Evolutionary conservation across 176 grass and related monocot species (phyloP).

Genomic region (Oryza brachyantha): DNA sequence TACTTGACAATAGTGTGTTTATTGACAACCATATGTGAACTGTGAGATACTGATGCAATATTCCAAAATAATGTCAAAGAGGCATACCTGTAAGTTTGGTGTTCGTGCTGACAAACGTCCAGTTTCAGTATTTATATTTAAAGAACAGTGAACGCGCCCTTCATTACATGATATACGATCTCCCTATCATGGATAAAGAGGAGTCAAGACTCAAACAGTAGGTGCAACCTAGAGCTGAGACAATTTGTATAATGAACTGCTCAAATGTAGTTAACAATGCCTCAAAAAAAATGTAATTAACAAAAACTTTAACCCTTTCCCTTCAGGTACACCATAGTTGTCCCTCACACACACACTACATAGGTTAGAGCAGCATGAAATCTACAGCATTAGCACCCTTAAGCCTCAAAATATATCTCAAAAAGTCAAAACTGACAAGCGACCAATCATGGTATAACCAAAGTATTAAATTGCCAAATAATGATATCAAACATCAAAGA

Average conservation of each 20-base stretch:
- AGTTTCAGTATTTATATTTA: constrained; percentile 98
- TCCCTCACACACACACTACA: neutral
- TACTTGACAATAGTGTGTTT: constrained; percentile 15
- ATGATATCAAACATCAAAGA: constrained; percentile 11
- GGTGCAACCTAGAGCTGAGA: neutral
- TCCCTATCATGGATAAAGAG: constrained; percentile 41
- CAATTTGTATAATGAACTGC: neutral
- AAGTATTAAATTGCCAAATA: neutral
- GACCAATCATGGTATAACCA: neutral
- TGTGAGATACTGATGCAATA: neutral
- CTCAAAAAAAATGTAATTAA: too few relatives aligned
- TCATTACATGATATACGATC: constrained; percentile 72
- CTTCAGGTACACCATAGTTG: neutral
- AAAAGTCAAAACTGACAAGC: neutral
- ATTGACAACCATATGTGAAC: neutral
- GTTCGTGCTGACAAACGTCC: constrained; percentile 84
- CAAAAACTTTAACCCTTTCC: neutral
- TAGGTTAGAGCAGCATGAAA: neutral
- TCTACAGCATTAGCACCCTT: neutral
- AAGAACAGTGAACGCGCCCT: constrained; percentile 80
- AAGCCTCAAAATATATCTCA: neutral
- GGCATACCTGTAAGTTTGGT: constrained; percentile 79
- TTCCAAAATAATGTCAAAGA: constrained; percentile 1
- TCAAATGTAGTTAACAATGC: too few relatives aligned
- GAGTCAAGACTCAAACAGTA: constrained; percentile 11